phyloP scores from a whole-genome alignment of 2,329 filamentous ascomycete genomes.

The Coniella vitis region DNA sequence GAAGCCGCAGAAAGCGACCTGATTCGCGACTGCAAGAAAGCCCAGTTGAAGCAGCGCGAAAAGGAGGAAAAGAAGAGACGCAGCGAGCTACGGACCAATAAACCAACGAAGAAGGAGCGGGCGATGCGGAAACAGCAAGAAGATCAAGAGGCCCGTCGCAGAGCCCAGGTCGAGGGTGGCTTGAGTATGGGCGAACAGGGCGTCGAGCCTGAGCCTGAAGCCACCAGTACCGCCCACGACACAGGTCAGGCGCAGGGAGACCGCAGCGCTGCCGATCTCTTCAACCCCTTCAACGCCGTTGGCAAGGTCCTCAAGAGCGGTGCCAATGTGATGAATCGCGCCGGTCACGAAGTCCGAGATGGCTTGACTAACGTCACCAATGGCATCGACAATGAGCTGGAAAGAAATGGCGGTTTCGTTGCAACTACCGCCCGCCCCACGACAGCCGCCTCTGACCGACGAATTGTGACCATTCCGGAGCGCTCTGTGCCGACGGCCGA shows the following conservation, averaged over 20 bases:
- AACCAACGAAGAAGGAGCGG: constrained; percentile 44
- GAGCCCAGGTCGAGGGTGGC: constrained; percentile 44
- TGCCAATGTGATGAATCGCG: constrained; percentile 33
- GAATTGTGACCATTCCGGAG: background rate
- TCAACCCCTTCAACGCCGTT: constrained; percentile 32
- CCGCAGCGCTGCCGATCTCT: background rate
- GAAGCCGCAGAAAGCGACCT: constrained; percentile 81
- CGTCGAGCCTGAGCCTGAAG: constrained; percentile 35
- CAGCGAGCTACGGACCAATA: constrained; percentile 42
- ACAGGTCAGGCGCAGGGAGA: constrained; percentile 15
- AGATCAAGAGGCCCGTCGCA: constrained; percentile 42
- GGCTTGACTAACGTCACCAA: constrained; percentile 40
- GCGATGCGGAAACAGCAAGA: constrained; percentile 38
- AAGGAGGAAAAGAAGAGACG: constrained; percentile 59
- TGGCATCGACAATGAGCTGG: constrained; percentile 45
- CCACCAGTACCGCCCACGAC: constrained; percentile 20
- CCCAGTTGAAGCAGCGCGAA: constrained; percentile 61
- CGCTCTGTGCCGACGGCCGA: constrained; percentile 19
- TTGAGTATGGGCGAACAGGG: constrained; percentile 46
- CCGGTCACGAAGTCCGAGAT: constrained; percentile 37
- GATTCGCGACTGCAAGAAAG: constrained; percentile 72
- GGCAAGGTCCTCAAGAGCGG: constrained; percentile 44
- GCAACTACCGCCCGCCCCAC: constrained; percentile 17
- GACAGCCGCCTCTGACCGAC: constrained; percentile 21
- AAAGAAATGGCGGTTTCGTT: constrained; percentile 50